phyloP scores from a whole-genome alignment of 1,284 basidiomycete genomes.

The Naganishia cerealis region DNA sequence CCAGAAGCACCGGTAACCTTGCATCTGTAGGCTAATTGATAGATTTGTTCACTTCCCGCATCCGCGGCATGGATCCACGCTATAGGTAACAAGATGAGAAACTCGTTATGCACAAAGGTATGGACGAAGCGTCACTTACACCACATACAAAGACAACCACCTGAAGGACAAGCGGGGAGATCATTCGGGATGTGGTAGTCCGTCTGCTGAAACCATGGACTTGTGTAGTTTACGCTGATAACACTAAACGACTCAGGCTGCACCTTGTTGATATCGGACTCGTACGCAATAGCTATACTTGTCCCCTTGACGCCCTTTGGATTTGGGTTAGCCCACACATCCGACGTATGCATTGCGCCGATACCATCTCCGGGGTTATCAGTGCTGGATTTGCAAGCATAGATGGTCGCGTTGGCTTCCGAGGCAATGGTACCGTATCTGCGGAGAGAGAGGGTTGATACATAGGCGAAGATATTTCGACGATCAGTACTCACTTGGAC shows the following conservation, averaged over 20 bases:
- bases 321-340: conserved; percentile 40
- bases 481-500: conserved; percentile 11
- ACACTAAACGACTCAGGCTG: conserved; percentile 47
- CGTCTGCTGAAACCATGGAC: conserved; percentile 45
- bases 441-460: neutral
- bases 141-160: conserved; percentile 48
- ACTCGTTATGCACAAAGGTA: neutral
- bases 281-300: conserved; percentile 29
- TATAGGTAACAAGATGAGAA: conserved; percentile 15
- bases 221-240: conserved; percentile 43
- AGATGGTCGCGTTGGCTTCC: conserved; percentile 19
- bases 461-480: neutral
- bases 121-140: neutral
- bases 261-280: conserved; percentile 41
- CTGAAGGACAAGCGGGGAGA: conserved; percentile 47
- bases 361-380: conserved; percentile 37
- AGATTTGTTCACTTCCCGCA: conserved; percentile 46
- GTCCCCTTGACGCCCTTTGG: conserved; percentile 48
- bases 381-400: conserved; percentile 26
- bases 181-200: conserved; percentile 32
- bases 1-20: conserved; percentile 48
- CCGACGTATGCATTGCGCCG: conserved; percentile 48
- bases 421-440: conserved; percentile 4
- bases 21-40: conserved; percentile 45
- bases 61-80: conserved; percentile 45